A percentile compares a stretch with the other conserved stretches of the same genome.
Conservation (phyloP, 2,329 filamentous ascomycete genomes). For the Pseudogymnoascus destructans region DNA sequence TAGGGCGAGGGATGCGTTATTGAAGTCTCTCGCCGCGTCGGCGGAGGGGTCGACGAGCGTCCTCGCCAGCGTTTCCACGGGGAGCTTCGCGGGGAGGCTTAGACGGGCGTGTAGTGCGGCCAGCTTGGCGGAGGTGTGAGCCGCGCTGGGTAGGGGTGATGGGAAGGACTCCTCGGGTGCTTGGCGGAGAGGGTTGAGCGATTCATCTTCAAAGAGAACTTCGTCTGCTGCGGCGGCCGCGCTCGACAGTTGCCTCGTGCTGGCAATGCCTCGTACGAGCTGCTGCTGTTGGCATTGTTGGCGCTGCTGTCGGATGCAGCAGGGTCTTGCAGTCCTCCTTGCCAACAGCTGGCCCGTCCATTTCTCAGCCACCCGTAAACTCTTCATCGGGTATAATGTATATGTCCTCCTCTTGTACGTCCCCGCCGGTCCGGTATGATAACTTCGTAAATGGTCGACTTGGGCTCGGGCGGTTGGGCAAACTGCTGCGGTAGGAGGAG, state of each 20-base stretch:
- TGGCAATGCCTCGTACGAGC: slow-evolving; percentile 17
- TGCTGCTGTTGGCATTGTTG: slow-evolving; percentile 22
- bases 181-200: not conserved
- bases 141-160: slow-evolving; percentile 56
- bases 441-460: slow-evolving; percentile 1
- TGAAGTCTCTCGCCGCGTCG: slow-evolving; percentile 66
- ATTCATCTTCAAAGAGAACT: slow-evolving; percentile 21
- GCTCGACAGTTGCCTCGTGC: slow-evolving; percentile 7
- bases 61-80: slow-evolving; percentile 73
- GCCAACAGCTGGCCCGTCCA: slow-evolving; percentile 48
- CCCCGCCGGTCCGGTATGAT: slow-evolving; percentile 10
- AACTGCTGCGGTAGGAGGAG: not conserved
- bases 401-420: slow-evolving; percentile 15
- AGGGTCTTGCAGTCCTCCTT: slow-evolving; percentile 26
- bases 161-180: slow-evolving; percentile 35
- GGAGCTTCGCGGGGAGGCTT: slow-evolving; percentile 66
- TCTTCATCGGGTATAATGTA: slow-evolving; percentile 37
- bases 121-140: slow-evolving; percentile 70
- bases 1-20: slow-evolving; percentile 73
- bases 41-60: slow-evolving; percentile 77
- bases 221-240: slow-evolving; percentile 14
- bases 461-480: slow-evolving; percentile 4
- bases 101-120: slow-evolving; percentile 85
- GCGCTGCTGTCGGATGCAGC: slow-evolving; percentile 29
- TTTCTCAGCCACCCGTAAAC: slow-evolving; percentile 42